A percentile compares a stretch with the other conserved stretches of the same genome.
Evolutionary conservation across 2,329 filamentous ascomycete genomes (phyloP).

Genomic region (Hortaea werneckii): DNA sequence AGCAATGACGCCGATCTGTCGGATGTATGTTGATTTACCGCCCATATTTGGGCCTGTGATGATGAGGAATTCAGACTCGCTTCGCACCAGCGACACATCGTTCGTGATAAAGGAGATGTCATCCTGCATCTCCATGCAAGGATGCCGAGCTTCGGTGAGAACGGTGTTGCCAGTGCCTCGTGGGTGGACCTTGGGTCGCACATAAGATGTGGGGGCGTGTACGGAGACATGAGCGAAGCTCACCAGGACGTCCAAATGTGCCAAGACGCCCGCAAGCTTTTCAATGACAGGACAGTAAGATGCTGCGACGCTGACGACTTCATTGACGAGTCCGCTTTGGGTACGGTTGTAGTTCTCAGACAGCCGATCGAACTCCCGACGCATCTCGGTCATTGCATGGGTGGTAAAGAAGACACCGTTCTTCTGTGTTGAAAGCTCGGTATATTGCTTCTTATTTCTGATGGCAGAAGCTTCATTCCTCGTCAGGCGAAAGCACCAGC

Average conservation of each 20-base stretch:
- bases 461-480: slow-evolving; percentile 86
- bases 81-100: slow-evolving; percentile 71
- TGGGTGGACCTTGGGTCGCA: slow-evolving; percentile 79
- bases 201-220: slow-evolving; percentile 84
- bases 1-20: slow-evolving; percentile 91
- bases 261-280: slow-evolving; percentile 74
- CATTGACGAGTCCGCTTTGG: slow-evolving; percentile 78
- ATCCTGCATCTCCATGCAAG: slow-evolving; percentile 97
- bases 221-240: slow-evolving; percentile 88
- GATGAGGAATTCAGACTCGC: slow-evolving; percentile 80
- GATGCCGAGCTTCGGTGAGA: slow-evolving; percentile 87
- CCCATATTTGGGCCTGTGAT: slow-evolving; percentile 99
- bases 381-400: slow-evolving; percentile 62
- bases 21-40: slow-evolving; percentile 96
- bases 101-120: slow-evolving; percentile 98
- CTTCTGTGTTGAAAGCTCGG: slow-evolving; percentile 96
- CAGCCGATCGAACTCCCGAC: slow-evolving; percentile 86
- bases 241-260: slow-evolving; percentile 90
- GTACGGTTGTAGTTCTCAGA: slow-evolving; percentile 92
- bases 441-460: slow-evolving; percentile 78
- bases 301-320: slow-evolving; percentile 85
- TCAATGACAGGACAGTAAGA: slow-evolving; percentile 93
- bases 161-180: slow-evolving; percentile 81
- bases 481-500: slow-evolving; percentile 92
- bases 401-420: slow-evolving; percentile 99